phyloP scores from a whole-genome alignment of 1,139 yeast genomes.

The Yamadazyma jaroonii region DNA sequence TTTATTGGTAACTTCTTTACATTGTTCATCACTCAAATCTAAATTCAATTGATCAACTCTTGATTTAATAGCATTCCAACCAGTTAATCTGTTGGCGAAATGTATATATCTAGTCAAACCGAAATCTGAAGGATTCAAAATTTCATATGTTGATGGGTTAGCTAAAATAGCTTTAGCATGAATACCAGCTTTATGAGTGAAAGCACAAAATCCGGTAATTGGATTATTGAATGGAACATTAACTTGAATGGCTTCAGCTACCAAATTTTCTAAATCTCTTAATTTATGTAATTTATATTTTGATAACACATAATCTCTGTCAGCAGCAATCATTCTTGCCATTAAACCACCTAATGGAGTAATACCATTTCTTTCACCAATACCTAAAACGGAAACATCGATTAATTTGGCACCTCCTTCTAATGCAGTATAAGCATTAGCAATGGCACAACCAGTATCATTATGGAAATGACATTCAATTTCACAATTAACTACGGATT shows the following conservation, averaged over 20 bases:
- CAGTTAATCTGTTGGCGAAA: conserved; percentile 58
- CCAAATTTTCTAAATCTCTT: conserved; percentile 55
- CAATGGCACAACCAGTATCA: conserved; percentile 62
- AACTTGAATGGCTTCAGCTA: conserved; percentile 57
- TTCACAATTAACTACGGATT: conserved; percentile 54
- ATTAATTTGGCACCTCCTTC: conserved; percentile 61
- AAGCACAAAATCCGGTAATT: conserved; percentile 61
- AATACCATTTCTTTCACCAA: conserved; percentile 61
- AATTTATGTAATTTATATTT: conserved; percentile 54
- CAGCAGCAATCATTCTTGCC: conserved; percentile 63
- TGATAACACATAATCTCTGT: conserved; percentile 54
- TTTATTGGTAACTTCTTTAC: conserved; percentile 53
- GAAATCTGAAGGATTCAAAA: conserved; percentile 54
- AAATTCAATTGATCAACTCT: conserved; percentile 49
- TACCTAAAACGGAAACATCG: conserved; percentile 57
- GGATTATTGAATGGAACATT: conserved; percentile 61
- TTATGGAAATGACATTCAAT: conserved; percentile 62
- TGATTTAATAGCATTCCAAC: conserved; percentile 51
- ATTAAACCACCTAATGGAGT: conserved; percentile 61
- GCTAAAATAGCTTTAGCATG: conserved; percentile 62
- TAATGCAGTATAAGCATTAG: conserved; percentile 59
- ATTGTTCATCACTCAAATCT: conserved; percentile 52
- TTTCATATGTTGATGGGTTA: conserved; percentile 59
- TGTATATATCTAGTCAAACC: conserved; percentile 58
- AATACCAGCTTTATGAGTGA: conserved; percentile 61